Base-by-base conservation (phyloP, 257 asterid genomes). In the Solanum peruvianum region DNA sequence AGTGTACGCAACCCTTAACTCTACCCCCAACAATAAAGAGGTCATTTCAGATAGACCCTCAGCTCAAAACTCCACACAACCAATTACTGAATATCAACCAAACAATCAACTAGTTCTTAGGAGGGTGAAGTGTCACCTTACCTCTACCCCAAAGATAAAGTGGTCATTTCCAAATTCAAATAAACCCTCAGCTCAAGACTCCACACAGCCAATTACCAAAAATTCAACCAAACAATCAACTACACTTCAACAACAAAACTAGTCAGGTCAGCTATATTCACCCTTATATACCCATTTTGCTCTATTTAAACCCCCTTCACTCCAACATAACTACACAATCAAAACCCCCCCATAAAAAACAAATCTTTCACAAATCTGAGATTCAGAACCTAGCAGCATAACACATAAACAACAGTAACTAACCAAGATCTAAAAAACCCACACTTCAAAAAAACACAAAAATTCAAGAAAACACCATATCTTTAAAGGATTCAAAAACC, bases 381-480 rank as follows among this genome's bases (percentile, higher is more conserved):
- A 88, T 76, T 77, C 86, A n/a, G 27, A 18, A 82, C 84, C 89
- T 64, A 76, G 58, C 85, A 42, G 69, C 64, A 86, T 25, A 49
- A 73, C 81, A 42, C 49, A 84, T 56, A 86, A 75, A 66, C 85
- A 66, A 66, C 85, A 56, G 27, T 31, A 78, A 13, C 85, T 81
- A 70, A 70, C 76, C 67, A 88, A 84, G 87, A 88, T 84, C 90
- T 80, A 67, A 39, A 44, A 83, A 82, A 25, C 2, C 44, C 31
- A 80, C 66, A 29, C 29, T 16, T 16, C 18, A 80, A 80, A 47
- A 80, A 29, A 2, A 47, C 85, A 80, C 23, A 9, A 80, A 80
- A 80, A 29, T 47, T 47, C 29, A 80, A 80, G 27, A 29, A 29
- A 80, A 47, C 11, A 6, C 44, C 85, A 49, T 29, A 80, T 29